These are phyloP conservation scores for Pontederia crassipes DNA, from an alignment of 176 grass and related monocot genomes.

Conservation along the genomic window DNA sequence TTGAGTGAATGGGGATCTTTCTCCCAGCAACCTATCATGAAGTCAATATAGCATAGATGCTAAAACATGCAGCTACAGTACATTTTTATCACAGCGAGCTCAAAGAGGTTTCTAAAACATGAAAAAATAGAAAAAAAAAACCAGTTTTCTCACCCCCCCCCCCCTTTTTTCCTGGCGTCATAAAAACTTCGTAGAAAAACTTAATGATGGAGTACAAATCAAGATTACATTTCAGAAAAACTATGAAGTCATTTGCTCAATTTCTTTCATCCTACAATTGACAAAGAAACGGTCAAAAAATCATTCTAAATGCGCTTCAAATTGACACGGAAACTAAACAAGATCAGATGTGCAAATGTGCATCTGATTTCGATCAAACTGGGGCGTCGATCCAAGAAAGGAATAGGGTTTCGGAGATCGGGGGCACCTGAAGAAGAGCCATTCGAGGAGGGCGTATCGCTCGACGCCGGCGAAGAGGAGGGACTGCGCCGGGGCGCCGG, in stretches of 20 bases:
- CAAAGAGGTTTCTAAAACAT: not conserved
- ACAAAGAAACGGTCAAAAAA: too few relatives aligned
- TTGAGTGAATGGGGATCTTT: slow-evolving; percentile 93
- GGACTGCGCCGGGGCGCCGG: slow-evolving; percentile 76
- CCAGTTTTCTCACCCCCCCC: too few relatives aligned
- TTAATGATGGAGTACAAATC: too few relatives aligned
- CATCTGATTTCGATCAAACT: not conserved
- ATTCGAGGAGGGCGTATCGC: slow-evolving; percentile 92
- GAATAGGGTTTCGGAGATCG: not conserved
- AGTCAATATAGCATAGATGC: not conserved
- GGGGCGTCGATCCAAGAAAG: slow-evolving; percentile 9
- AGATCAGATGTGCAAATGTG: too few relatives aligned
- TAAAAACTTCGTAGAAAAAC: too few relatives aligned
- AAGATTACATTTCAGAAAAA: too few relatives aligned
- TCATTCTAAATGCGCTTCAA: too few relatives aligned
- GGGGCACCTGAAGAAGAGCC: slow-evolving; percentile 88
- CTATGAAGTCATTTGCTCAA: too few relatives aligned
- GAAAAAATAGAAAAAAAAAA: too few relatives aligned
- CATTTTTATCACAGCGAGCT: not conserved
- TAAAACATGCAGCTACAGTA: not conserved
- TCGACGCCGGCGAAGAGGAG: slow-evolving; percentile 93
- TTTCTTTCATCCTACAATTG: too few relatives aligned
- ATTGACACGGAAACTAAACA: too few relatives aligned
- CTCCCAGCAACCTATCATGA: slow-evolving; percentile 62
- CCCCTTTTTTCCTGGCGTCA: too few relatives aligned